These are phyloP conservation scores for Globisporangium rhizosaccharum DNA, from an alignment of 352 stramenopile species.

Conservation along the genomic window DNA sequence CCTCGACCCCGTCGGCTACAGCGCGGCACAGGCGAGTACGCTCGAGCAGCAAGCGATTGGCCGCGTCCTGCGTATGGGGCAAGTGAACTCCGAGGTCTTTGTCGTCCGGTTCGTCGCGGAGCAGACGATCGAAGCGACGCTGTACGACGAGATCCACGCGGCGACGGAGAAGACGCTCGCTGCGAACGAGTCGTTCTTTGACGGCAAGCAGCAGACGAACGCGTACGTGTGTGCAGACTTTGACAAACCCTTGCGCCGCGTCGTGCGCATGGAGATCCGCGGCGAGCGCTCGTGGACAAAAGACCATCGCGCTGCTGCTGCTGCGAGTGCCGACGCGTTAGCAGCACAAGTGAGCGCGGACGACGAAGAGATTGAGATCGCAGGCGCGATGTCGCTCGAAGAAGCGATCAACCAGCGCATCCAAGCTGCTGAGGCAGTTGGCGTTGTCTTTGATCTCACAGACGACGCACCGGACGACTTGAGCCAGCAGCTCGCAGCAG, in stretches of 20 bases:
- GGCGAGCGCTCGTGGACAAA: neutral
- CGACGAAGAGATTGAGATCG: slow-evolving; percentile 64
- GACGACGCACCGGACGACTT: slow-evolving; percentile 42
- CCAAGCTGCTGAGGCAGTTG: slow-evolving; percentile 38
- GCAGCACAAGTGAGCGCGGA: slow-evolving; percentile 16
- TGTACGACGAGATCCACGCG: slow-evolving; percentile 76
- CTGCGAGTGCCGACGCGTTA: neutral
- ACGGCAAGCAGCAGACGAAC: slow-evolving; percentile 35
- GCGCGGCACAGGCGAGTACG: slow-evolving; percentile 61
- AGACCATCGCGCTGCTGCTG: neutral
- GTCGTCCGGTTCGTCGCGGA: slow-evolving; percentile 74
- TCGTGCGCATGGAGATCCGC: slow-evolving; percentile 55
- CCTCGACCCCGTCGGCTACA: slow-evolving; percentile 68
- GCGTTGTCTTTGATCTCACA: slow-evolving; percentile 65
- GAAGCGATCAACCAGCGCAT: slow-evolving; percentile 62
- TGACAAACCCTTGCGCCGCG: slow-evolving; percentile 36
- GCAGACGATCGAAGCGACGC: slow-evolving; percentile 59
- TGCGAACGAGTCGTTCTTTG: slow-evolving; percentile 63
- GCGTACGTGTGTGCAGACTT: slow-evolving; percentile 59
- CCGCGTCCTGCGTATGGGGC: slow-evolving; percentile 80
- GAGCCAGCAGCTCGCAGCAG: slow-evolving; percentile 24
- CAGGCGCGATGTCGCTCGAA: slow-evolving; percentile 66
- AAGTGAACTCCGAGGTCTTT: slow-evolving; percentile 59
- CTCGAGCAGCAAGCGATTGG: slow-evolving; percentile 82
- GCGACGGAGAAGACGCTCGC: slow-evolving; percentile 31